Conservation (phyloP, 306 rosid genomes). For the Casuarina glauca region DNA sequence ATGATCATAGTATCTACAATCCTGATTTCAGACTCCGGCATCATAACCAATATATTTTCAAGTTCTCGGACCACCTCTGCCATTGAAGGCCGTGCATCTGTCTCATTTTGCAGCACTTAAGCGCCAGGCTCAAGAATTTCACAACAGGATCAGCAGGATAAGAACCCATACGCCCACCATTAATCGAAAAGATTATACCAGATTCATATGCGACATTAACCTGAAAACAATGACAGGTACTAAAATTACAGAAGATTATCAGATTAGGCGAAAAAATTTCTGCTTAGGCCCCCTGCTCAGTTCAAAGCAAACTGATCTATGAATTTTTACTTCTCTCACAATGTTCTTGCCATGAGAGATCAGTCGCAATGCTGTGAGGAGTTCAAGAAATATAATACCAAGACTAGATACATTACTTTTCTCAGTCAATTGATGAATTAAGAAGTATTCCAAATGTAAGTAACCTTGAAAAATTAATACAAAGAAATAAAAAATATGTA, state of each 20-base stretch:
- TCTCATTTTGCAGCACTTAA: slow-evolving; percentile 72
- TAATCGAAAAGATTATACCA: slow-evolving; percentile 62
- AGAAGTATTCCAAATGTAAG: not conserved
- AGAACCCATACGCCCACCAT: slow-evolving; percentile 75
- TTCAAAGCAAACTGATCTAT: not conserved
- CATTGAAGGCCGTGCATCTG: slow-evolving; percentile 86
- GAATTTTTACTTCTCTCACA: slow-evolving; percentile 80
- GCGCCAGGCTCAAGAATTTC: slow-evolving; percentile 64
- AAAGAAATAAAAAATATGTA: slow-evolving; percentile 4
- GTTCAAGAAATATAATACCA: slow-evolving; percentile 80
- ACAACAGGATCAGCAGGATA: slow-evolving; percentile 75
- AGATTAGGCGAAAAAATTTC: too few relatives aligned
- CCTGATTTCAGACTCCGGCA: slow-evolving; percentile 62
- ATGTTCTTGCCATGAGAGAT: slow-evolving; percentile 94
- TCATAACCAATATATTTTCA: slow-evolving; percentile 60
- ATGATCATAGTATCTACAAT: slow-evolving; percentile 22
- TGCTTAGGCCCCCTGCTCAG: not conserved
- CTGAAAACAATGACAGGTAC: slow-evolving; percentile 34
- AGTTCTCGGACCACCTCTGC: slow-evolving; percentile 81
- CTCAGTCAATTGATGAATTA: not conserved
- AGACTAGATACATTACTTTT: slow-evolving; percentile 6
- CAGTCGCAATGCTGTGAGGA: slow-evolving; percentile 88
- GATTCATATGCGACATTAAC: slow-evolving; percentile 62
- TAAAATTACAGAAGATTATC: not conserved
- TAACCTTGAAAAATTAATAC: slow-evolving; percentile 28